Conservation (phyloP, 2,329 filamentous ascomycete species). For the Diaporthe sp. region DNA sequence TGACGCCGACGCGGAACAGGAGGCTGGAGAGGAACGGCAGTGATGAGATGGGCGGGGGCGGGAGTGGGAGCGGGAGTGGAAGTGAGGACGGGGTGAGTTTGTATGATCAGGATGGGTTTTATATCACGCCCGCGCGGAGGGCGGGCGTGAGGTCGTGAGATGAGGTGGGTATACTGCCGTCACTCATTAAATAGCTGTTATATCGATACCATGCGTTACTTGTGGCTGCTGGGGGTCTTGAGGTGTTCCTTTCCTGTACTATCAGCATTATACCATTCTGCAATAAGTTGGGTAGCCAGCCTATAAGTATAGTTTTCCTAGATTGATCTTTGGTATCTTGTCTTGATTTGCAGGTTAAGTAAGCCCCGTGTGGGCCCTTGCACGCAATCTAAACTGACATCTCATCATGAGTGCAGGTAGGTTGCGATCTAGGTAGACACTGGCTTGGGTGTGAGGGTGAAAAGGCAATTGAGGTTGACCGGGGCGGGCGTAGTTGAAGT, state of each 20-base stretch:
- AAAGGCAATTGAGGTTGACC: not conserved
- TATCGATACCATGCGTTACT: not conserved
- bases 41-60: not conserved
- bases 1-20: slow-evolving; percentile 16
- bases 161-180: not conserved
- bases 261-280: slow-evolving; percentile 24
- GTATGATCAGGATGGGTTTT: slow-evolving; percentile 62
- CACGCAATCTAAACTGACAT: not conserved
- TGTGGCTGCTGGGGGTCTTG: not conserved
- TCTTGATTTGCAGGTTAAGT: not conserved
- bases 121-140: slow-evolving; percentile 57
- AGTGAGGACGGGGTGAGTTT: slow-evolving; percentile 58
- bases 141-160: slow-evolving; percentile 9
- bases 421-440: not conserved
- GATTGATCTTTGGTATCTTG: not conserved
- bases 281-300: not conserved
- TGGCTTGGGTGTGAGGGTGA: not conserved
- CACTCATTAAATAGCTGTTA: not conserved
- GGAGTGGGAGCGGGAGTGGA: slow-evolving; percentile 10
- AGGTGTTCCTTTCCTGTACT: slow-evolving; percentile 11
- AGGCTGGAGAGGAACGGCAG: not conserved
- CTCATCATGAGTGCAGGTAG: not conserved
- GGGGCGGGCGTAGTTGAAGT: not conserved
- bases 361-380: too few relatives aligned
- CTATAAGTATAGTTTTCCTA: not conserved